Conservation (phyloP, 2,329 filamentous ascomycete species). For the Aspergillus terreus region DNA sequence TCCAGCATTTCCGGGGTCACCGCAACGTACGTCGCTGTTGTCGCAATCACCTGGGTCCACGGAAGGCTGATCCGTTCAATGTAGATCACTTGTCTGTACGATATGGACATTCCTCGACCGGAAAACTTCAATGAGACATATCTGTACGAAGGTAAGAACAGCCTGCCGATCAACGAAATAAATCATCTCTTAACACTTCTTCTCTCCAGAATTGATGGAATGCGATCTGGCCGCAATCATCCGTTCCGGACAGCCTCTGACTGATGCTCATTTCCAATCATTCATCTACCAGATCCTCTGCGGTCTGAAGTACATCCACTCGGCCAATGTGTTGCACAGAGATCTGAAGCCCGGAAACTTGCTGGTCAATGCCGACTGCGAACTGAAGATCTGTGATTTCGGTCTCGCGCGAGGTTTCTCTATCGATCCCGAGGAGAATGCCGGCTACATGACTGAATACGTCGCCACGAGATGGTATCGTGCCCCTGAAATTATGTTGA, state of each 20-base stretch:
- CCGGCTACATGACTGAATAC: constrained; percentile 99
- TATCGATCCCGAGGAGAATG: constrained; percentile 95
- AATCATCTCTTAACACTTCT: constrained; percentile 13
- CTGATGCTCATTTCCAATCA: constrained; percentile 98
- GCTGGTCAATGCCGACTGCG: constrained; percentile 97
- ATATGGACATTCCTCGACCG: constrained; percentile 97
- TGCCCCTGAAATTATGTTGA: constrained; percentile 98
- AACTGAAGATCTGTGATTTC: constrained; percentile 99
- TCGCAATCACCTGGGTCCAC: constrained; percentile 1
- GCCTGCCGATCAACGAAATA: neutral
- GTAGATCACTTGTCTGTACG: constrained; percentile 96
- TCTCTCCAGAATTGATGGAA: constrained; percentile 83
- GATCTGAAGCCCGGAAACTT: constrained; percentile 97
- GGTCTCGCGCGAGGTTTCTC: constrained; percentile 95
- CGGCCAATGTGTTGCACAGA: constrained; percentile 93
- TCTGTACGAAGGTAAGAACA: constrained; percentile 80
- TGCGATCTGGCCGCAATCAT: constrained; percentile 98
- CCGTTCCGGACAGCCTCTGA: constrained; percentile 91
- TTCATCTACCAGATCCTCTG: constrained; percentile 99
- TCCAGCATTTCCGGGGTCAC: constrained; percentile 93
- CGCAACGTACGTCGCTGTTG: constrained; percentile 62
- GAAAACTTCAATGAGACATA: constrained; percentile 99
- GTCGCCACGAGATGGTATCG: constrained; percentile 98
- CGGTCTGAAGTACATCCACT: constrained; percentile 98
- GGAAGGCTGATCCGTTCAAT: constrained; percentile 34